Evolutionary conservation across 768 basidiomycete genomes (phyloP), one percentile per base, ranked within the genome.

Genomic region (Lactifluus hygrophoroides): DNA sequence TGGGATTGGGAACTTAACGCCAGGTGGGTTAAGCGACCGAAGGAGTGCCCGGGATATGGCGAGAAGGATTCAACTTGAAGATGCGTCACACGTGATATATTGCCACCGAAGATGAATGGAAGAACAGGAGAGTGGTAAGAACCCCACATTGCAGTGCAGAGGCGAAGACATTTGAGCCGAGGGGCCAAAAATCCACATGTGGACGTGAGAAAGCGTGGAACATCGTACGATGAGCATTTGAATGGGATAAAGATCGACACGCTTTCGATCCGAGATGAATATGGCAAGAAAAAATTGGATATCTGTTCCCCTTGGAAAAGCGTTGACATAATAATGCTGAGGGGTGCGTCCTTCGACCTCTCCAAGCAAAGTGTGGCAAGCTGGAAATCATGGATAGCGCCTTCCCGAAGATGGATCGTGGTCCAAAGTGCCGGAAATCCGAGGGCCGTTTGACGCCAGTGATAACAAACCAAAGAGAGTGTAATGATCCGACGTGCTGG

Each of bases 31-130:
- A 65, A 54, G 43, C 54, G 30, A 19, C 56, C 54, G 21, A 65
- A 65, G 37, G 30, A 19, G 34, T 61, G 56, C 40, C 57, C 57
- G 17, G 65, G 63, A 57, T 61, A 65, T 19, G 65, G 57, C 7
- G 65, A 57, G 60, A 65, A 65, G 2, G 57, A 65, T 51, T 65
- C 65, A 13, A 65, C 51, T n/a, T 60, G 63, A 34, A 65, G 53
- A 50, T 64, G 63, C 11, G 59, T 64, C 19, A 65, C 54, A 45
- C 51, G 45, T 40, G 63, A 61, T 34, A 65, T 62, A 25, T 65
- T 46, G 23, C 63, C 63, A 23, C 54, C 59, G 40, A 65, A 62
- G n/a, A 65, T 32, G 2, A 35, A 34, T 21, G 63, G 64, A 19
- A 65, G 60, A 27, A 35, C 51, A 9, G 62, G 60, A 17, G 50